Base-by-base conservation (phyloP, 169 alveolate genomes). In the Babesia divergens region DNA sequence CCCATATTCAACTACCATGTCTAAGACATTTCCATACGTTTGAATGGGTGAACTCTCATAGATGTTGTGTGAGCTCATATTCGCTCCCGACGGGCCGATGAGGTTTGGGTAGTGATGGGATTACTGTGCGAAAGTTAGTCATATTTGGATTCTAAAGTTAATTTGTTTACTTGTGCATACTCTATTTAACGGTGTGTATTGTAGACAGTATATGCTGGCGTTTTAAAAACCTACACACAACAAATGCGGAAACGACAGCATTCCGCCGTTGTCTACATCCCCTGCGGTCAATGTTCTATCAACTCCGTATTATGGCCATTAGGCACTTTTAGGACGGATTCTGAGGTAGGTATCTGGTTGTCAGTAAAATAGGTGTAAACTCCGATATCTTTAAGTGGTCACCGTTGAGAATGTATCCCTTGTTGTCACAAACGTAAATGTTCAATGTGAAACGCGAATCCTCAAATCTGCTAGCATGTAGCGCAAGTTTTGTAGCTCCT, bases 251-350 rank as follows among this genome's bases (percentile, higher is more conserved):
- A 93, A 97, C 38, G 98, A 95, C 42, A 97, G 95, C 90, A 93
- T 93, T 14, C 99, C 99, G 88, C 96, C 99, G 40, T 95, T 96
- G 80, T 97, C 99, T 66, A 93, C 94, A 68, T 97, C 99, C n/a
- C 98, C 99, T 79, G 93, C 97, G 58, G 95, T 89, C 32, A 97
- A 13, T 20, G 98, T 95, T 74, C 99, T 82, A 82, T 97, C 99
- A 50, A 96, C 99, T 44, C 96, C 91, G 80, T 97, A 97, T 70
- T 97, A 97, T 43, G 96, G 90, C 95, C 96, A 76, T 34, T 74
- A 24, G 37, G 22, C 42, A n/a, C n/a, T n/a, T n/a, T n/a, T n/a
- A n/a, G n/a, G n/a, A n/a, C n/a, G n/a, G n/a, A n/a, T n/a, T n/a
- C n/a, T n/a, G n/a, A n/a, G n/a, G n/a, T n/a, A n/a, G n/a, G n/a